Percentiles rank a stretch among this genome's conserved stretches.
phyloP scores from a whole-genome alignment of 129 eudicot species.

The Sambucus nigra region DNA sequence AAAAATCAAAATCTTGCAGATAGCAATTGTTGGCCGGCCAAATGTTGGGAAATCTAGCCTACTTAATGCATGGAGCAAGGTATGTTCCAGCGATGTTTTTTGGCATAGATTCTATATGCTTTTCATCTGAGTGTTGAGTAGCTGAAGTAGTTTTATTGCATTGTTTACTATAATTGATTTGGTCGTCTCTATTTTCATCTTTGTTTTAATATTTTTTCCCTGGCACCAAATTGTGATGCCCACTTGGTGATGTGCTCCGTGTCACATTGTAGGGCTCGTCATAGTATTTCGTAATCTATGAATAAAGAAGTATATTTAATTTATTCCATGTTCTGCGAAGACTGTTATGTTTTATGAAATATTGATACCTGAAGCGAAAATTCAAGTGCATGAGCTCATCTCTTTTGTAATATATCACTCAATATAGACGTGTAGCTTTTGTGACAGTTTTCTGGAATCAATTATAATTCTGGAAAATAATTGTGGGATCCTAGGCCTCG shows the following conservation, averaged over 20 bases:
- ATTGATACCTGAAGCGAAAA: too few relatives aligned
- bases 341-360: too few relatives aligned
- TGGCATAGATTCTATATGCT: background rate
- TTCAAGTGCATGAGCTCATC: too few relatives aligned
- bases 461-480: too few relatives aligned
- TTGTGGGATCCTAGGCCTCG: too few relatives aligned
- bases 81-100: conserved; percentile 22
- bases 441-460: too few relatives aligned
- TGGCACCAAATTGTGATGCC: background rate
- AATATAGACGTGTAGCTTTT: too few relatives aligned
- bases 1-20: conserved; percentile 33
- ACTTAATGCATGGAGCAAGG: conserved; percentile 98
- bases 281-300: background rate
- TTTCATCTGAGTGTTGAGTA: background rate
- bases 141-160: background rate
- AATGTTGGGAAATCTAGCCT: conserved; percentile 99
- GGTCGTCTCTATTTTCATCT: background rate
- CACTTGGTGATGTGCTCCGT: background rate
- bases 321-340: background rate
- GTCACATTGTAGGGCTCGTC: too few relatives aligned
- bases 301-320: background rate
- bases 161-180: background rate
- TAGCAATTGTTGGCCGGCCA: conserved; percentile 97
- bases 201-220: background rate
- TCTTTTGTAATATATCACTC: too few relatives aligned